Conservation (phyloP, 2,329 filamentous ascomycete species). For the Talaromyces funiculosus region DNA sequence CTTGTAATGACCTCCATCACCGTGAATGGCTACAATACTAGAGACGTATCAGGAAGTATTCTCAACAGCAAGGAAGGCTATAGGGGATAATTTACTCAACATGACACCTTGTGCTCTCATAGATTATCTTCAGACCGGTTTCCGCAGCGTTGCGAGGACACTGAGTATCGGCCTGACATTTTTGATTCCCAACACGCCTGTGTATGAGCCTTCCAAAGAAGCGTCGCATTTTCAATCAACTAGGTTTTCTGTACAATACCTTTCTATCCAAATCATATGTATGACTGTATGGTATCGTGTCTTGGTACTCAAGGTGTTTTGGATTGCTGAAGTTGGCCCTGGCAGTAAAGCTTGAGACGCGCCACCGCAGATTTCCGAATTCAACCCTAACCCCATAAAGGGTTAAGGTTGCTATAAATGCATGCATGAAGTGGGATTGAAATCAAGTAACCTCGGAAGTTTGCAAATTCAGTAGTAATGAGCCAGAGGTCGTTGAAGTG, state of each 20-base stretch:
- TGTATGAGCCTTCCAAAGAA: neutral
- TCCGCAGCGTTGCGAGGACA: neutral
- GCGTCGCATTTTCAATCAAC: conserved; percentile 5
- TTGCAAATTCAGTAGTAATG: neutral
- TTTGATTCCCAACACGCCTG: neutral
- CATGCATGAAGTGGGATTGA: neutral
- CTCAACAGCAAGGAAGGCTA: neutral
- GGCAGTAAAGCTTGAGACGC: too few species aligned
- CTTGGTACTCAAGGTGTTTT: too few species aligned
- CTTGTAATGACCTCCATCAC: conserved; percentile 16
- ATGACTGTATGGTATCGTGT: too few species aligned
- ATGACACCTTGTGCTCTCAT: neutral
- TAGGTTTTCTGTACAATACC: too few species aligned
- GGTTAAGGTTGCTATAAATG: neutral
- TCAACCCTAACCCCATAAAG: neutral
- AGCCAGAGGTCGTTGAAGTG: neutral
- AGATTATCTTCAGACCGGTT: conserved; percentile 4
- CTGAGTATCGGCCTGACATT: neutral
- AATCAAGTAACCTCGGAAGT: neutral
- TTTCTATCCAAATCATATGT: too few species aligned
- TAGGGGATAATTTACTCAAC: conserved; percentile 1
- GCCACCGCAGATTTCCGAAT: neutral
- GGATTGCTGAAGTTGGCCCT: too few species aligned
- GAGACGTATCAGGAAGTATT: neutral
- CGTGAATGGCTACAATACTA: conserved; percentile 22